A percentile compares a stretch with the other conserved stretches of the same genome.
phyloP scores from a whole-genome alignment of 768 basidiomycete genomes.

The Scleroderma citrinum region DNA sequence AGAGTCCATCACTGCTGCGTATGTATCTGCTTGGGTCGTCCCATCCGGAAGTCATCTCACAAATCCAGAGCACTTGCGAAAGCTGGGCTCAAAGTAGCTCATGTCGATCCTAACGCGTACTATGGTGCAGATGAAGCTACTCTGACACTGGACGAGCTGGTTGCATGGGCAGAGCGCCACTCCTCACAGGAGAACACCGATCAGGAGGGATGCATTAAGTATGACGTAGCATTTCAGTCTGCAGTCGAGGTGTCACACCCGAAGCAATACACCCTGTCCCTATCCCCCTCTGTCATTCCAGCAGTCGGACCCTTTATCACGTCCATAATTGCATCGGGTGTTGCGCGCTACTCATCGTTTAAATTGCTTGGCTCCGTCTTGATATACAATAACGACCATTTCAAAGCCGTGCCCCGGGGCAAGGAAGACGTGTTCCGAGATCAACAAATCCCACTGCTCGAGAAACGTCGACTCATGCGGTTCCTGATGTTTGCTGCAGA shows the following conservation, averaged over 20 bases:
- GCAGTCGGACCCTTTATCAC: constrained; percentile 75
- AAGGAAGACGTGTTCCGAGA: constrained; percentile 94
- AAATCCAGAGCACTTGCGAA: constrained; percentile 74
- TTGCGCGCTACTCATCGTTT: constrained; percentile 88
- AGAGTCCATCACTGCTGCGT: constrained; percentile 88
- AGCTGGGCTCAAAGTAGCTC: constrained; percentile 81
- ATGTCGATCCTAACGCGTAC: constrained; percentile 77
- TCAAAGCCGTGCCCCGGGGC: constrained; percentile 74
- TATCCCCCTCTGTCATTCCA: constrained; percentile 79
- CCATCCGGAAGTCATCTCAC: not conserved
- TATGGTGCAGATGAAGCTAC: constrained; percentile 85
- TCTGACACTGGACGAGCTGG: constrained; percentile 74
- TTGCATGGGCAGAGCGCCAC: constrained; percentile 54
- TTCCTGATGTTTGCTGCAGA: constrained; percentile 78
- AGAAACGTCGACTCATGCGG: constrained; percentile 90
- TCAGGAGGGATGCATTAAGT: constrained; percentile 7
- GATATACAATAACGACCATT: constrained; percentile 44
- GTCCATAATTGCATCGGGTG: constrained; percentile 73
- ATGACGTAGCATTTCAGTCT: constrained; percentile 36
- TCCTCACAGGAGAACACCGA: constrained; percentile 12
- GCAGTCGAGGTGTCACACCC: constrained; percentile 44
- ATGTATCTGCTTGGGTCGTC: constrained; percentile 16
- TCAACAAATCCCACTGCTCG: constrained; percentile 65
- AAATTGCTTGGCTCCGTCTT: constrained; percentile 69
- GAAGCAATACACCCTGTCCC: constrained; percentile 78